Percentiles rank a stretch among this genome's conserved stretches.
Evolutionary conservation across 148 eudicot species (phyloP).

Genomic region (Cornus controversa): DNA sequence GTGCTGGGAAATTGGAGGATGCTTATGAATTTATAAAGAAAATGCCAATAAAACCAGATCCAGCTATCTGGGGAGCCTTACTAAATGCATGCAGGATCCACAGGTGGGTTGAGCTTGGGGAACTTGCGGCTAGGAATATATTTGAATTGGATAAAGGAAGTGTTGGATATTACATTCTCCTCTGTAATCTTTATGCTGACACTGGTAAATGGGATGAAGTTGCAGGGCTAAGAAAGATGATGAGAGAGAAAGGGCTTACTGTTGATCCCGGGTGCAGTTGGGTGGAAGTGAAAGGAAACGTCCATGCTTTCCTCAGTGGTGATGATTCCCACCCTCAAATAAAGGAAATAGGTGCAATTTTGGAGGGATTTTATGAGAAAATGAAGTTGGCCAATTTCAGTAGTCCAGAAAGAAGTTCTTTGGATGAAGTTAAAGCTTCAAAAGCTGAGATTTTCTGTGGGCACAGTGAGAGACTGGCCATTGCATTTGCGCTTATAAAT

Average conservation of each 20-base stretch:
- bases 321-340: slow-evolving; percentile 79
- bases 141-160: slow-evolving; percentile 52
- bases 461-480: slow-evolving; percentile 84
- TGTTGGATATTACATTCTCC: slow-evolving; percentile 68
- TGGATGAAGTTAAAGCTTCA: slow-evolving; percentile 43
- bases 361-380: slow-evolving; percentile 69
- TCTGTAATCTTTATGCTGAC: slow-evolving; percentile 77
- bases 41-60: slow-evolving; percentile 76
- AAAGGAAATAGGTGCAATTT: slow-evolving; percentile 61
- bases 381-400: slow-evolving; percentile 40
- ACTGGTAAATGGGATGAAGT: slow-evolving; percentile 77
- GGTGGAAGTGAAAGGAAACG: slow-evolving; percentile 89
- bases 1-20: slow-evolving; percentile 71
- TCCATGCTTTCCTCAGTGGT: slow-evolving; percentile 86
- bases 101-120: slow-evolving; percentile 61
- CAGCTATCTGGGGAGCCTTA: slow-evolving; percentile 93
- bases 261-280: slow-evolving; percentile 94
- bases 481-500: slow-evolving; percentile 77
- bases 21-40: slow-evolving; percentile 58
- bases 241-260: slow-evolving; percentile 70
- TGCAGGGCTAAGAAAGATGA: slow-evolving; percentile 53
- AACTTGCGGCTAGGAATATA: slow-evolving; percentile 59
- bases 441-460: slow-evolving; percentile 90
- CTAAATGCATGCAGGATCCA: slow-evolving; percentile 82
- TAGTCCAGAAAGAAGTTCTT: slow-evolving; percentile 29